A percentile compares a stretch with the other conserved stretches of the same genome.
These are phyloP conservation scores for Ephemerocybe angulata DNA, from an alignment of 768 basidiomycete genomes.

Conservation along the genomic window DNA sequence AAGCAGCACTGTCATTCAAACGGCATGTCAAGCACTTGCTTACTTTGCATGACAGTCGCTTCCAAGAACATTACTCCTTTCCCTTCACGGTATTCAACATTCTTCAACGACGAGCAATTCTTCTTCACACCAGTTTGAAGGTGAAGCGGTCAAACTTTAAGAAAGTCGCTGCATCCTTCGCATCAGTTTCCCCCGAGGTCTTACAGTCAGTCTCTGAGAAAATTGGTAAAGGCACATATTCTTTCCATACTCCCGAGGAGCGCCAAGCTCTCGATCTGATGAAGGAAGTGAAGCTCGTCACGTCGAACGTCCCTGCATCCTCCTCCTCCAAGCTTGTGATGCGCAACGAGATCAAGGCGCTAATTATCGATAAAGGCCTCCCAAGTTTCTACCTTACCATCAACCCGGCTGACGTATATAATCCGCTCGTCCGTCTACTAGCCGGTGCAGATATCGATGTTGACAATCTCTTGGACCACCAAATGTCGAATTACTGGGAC, in stretches of 20 bases:
- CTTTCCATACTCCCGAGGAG: slow-evolving; percentile 24
- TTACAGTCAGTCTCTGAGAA: slow-evolving; percentile 21
- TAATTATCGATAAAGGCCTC: slow-evolving; percentile 32
- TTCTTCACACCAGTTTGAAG: slow-evolving; percentile 31
- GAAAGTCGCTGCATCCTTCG: slow-evolving; percentile 22
- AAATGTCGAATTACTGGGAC: slow-evolving; percentile 28
- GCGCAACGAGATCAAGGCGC: slow-evolving; percentile 35
- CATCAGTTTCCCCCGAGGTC: slow-evolving; percentile 19
- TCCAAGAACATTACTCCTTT: slow-evolving; percentile 39
- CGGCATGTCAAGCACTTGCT: slow-evolving; percentile 33
- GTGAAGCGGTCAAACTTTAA: slow-evolving; percentile 24
- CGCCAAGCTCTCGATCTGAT: slow-evolving; percentile 19
- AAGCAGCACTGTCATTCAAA: slow-evolving; percentile 22
- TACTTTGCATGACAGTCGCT: slow-evolving; percentile 25
- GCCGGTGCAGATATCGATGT: slow-evolving; percentile 34
- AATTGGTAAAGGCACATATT: slow-evolving; percentile 19
- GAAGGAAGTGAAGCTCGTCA: slow-evolving; percentile 16
- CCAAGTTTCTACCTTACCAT: slow-evolving; percentile 43
- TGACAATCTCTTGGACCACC: slow-evolving; percentile 22
- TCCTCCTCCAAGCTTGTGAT: slow-evolving; percentile 21
- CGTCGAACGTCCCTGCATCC: slow-evolving; percentile 27
- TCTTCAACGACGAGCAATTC: slow-evolving; percentile 27
- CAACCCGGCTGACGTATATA: slow-evolving; percentile 41
- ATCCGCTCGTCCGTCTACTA: slow-evolving; percentile 38
- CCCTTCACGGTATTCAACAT: slow-evolving; percentile 41